Evolutionary conservation across 2,329 filamentous ascomycete species (phyloP), one percentile per base, ranked within the genome.

Genomic region (Aspergillus melleus): DNA sequence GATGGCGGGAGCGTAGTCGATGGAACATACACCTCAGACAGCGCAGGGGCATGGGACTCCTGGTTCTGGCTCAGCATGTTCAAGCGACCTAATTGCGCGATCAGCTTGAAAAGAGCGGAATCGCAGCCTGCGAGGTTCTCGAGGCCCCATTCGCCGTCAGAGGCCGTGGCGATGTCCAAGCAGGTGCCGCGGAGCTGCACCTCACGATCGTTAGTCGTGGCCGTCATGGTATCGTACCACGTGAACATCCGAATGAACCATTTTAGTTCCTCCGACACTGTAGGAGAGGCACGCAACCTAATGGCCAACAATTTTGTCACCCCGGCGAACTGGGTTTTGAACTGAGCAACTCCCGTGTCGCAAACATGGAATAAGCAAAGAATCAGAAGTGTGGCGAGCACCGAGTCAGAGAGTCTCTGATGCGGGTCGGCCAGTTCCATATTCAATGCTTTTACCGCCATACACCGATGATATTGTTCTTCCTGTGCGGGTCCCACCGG

Each of bases 171-270:
- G 77, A 88, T 86, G 64, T 89, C 87, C 36, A 90, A 74, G 54
- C 84, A 85, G 36, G 83, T 80, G 26, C 84, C 84, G 42, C 83
- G 82, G 19, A 96, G 85, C 74, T 96, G 91, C 30, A 90, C 87
- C 76, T 97, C 93, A 54, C 93, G 87, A 75, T 96, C 91, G 68
- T 97, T 97, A 72, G 96, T 91, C 55, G 90, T 93, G 44, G 91
- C 91, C 0, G 92, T 92, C 78, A 97, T 91, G 57, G 93, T 91
- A 74, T 97, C 94, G 72, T 96, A 96, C 83, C 94, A 96, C 36
- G 91, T 95, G 71, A 97, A 97, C 67, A 96, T 87, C 47, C 91
- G 88, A 69, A 96, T 91, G 80, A 96, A 94, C 93, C 93, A 97
- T 12, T 77, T 79, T 20, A 77, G 69, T 30, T 88, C 86, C 60